phyloP scores from a whole-genome alignment of 805 yeast species.

The Millerago galiae region DNA sequence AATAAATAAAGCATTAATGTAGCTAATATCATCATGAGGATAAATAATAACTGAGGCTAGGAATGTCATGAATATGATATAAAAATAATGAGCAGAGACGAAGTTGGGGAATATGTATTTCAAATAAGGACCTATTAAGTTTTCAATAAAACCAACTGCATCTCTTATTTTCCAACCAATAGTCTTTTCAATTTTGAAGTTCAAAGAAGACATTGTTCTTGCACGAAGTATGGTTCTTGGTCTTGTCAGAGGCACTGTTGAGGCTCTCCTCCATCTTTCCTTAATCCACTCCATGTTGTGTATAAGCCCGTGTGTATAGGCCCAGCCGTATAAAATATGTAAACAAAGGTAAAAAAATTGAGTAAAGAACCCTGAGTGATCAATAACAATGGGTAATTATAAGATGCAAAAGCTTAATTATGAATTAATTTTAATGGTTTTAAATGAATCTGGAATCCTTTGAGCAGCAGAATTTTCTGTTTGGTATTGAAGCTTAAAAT shows the following conservation, averaged over 20 bases:
- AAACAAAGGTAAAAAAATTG: too few species aligned
- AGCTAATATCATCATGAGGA: constrained; percentile 58
- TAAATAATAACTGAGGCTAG: constrained; percentile 71
- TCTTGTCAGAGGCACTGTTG: not conserved
- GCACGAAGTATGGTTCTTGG: constrained; percentile 5
- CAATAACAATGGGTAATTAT: too few species aligned
- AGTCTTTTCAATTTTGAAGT: constrained; percentile 25
- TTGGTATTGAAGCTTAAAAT: not conserved
- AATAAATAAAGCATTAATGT: constrained; percentile 76
- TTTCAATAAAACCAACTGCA: constrained; percentile 27
- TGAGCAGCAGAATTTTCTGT: too few species aligned
- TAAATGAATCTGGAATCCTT: too few species aligned
- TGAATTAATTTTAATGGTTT: too few species aligned
- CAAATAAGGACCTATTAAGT: constrained; percentile 28
- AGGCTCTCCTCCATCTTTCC: not conserved
- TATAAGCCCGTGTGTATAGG: not conserved
- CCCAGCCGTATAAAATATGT: too few species aligned
- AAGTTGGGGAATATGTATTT: constrained; percentile 37
- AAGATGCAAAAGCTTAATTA: too few species aligned
- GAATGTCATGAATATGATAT: constrained; percentile 53
- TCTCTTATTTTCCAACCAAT: constrained; percentile 35
- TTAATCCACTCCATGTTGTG: not conserved
- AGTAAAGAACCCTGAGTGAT: too few species aligned
- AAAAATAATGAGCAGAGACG: constrained; percentile 64
- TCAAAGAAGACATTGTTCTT: constrained; percentile 11